Evolutionary conservation across 2,329 filamentous ascomycete genomes (phyloP).

Genomic region (Aspergillus eucalypticola): DNA sequence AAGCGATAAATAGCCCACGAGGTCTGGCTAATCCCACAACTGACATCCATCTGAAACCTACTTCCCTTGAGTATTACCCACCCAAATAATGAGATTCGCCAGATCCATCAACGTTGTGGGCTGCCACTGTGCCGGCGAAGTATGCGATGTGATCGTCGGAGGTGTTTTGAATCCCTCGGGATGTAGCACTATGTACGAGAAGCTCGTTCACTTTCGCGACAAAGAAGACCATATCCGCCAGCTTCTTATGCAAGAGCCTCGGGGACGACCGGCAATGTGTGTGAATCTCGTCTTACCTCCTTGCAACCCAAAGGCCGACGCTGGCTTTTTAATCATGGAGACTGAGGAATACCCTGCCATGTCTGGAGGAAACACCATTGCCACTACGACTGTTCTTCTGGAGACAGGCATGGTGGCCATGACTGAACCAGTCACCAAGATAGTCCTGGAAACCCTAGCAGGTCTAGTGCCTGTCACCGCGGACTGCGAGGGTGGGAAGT

Average conservation of each 20-base stretch:
- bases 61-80: too few relatives aligned
- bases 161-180: conserved; percentile 45
- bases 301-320: conserved; percentile 48
- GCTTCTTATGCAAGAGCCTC: conserved; percentile 49
- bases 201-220: conserved; percentile 44
- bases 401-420: conserved; percentile 51
- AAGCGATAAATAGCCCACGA: too few relatives aligned
- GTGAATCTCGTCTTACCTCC: conserved; percentile 46
- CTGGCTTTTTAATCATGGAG: conserved; percentile 50
- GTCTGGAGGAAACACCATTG: conserved; percentile 50
- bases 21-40: too few relatives aligned
- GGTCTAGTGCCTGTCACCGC: conserved; percentile 45
- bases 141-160: conserved; percentile 52
- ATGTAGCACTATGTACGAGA: conserved; percentile 50
- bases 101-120: conserved; percentile 16
- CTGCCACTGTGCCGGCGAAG: conserved; percentile 34
- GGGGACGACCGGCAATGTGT: conserved; percentile 43
- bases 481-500: conserved; percentile 45
- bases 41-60: too few relatives aligned
- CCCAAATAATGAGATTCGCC: too few relatives aligned
- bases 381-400: conserved; percentile 46
- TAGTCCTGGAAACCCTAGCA: conserved; percentile 48
- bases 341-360: conserved; percentile 48
- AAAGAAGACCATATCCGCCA: conserved; percentile 44
- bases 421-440: conserved; percentile 43